Base-by-base conservation (phyloP, 1,284 basidiomycete species). In the Tilletia caries region DNA sequence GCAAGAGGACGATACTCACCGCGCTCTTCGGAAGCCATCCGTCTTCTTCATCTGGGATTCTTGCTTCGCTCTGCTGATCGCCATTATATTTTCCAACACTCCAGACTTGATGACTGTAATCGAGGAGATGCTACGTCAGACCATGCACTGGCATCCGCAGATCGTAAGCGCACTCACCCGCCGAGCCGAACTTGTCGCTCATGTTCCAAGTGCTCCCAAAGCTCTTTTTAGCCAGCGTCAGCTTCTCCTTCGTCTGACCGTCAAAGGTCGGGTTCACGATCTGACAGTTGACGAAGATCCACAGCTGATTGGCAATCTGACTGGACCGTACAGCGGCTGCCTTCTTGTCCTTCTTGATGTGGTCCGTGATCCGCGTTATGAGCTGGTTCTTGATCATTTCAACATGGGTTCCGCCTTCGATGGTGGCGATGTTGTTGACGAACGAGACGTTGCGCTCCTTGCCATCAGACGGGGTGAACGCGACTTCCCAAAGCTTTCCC, bases 221-320 rank as follows among this genome's bases (percentile, higher is more conserved):
- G 82, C 96, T 95, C 64, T 89, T 91, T 48, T 90, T 86, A 29
- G 91, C 90, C 64, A 98, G 86, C 1, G 95, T 98, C 76, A 98
- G 85, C 8, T 91, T 92, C 85, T 99, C 96, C 86, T 99, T 99
- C 64, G 96, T 98, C 85, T 99, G 96, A 86, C 93, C 95, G 87
- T 99, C 95, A 85, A 99, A 99, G 0, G 95, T 93, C 10, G 96
- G 95, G 83, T 99, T 99, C 85, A 97, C 95, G 74, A 98, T 91
- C 73, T 97, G 87, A 27, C 92, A 90, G 81, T 98, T 98, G 83
- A 99, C 91, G 82, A 98, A 99, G 71, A 99, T 88, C 93, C 93
- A 96, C 89, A 98, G 93, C 82, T 99, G 95, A 82, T 92, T 95
- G 86, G 93, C 95, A 85, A 98, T 91, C 85, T 97, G 93, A 71